Base-by-base conservation (phyloP, 768 basidiomycete species). In the Serendipita sp. region DNA sequence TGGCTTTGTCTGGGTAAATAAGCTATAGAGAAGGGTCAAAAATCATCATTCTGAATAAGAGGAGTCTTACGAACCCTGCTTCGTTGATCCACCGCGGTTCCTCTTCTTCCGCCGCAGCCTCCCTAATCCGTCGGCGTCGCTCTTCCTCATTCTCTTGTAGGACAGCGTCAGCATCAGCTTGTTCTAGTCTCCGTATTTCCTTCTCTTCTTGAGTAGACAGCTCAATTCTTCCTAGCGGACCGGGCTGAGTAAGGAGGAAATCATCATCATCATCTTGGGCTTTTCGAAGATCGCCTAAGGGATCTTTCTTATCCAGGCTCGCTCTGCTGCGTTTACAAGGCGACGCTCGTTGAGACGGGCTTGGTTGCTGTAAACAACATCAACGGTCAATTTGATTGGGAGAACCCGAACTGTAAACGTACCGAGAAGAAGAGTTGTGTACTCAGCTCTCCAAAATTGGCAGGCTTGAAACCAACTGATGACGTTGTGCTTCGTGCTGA, bases 31-130 rank as follows among this genome's bases (percentile, higher is more conserved):
- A 41, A 51, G 30, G 48, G 7, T 13, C 18, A 7, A 18, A 18
- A 51, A 32, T 32, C 30, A 8, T 51, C 5, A 51, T n/a, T 5
- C 48, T 3, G 18, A 18, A 51, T n/a, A 18, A 51, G 18, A 51
- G 1, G n/a, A 8, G 48, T n/a, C 48, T 8, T 51, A 5, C 30
- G 8, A 51, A 18, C 48, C 56, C 56, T 60, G 48, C 34, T 60
- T 60, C 56, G 37, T 60, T 60, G 56, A 60, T 60, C 56, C 56
- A 60, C 8, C 56, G 28, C 8, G 56, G 56, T 60, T 60, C 56
- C 24, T 60, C 35, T n/a, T 60, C 56, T 41, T 7, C 41, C 56
- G 28, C 15, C 53, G 16, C 28, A 5, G 56, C 56, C 56, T 60
- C 56, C 35, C 35, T 28, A 4, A 60, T 10, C 4, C 56, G 56